These are phyloP conservation scores for Medicago truncatula DNA, from an alignment of 306 rosid genomes.

Conservation along the genomic window DNA sequence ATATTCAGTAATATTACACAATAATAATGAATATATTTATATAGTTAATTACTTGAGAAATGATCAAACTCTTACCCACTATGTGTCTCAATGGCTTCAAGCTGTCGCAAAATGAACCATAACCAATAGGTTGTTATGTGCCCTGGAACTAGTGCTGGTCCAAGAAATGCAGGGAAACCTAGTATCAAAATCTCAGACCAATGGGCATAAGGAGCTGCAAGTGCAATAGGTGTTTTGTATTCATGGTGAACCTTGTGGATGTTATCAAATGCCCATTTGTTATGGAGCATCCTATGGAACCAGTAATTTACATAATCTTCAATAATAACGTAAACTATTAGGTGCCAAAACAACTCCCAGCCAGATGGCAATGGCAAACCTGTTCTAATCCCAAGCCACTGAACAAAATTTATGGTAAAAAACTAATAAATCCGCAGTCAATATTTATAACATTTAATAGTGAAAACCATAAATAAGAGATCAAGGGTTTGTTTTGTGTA, in stretches of 20 bases:
- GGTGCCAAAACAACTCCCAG: slow-evolving; percentile 69
- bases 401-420: background rate
- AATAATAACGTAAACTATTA: slow-evolving; percentile 67
- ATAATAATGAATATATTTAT: no score
- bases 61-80: slow-evolving; percentile 48
- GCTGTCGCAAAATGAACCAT: slow-evolving; percentile 79
- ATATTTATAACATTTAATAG: no score
- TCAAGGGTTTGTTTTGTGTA: no score
- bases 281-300: slow-evolving; percentile 81
- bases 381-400: slow-evolving; percentile 79
- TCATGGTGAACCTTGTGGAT: slow-evolving; percentile 87
- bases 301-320: slow-evolving; percentile 84
- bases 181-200: slow-evolving; percentile 86
- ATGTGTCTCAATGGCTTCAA: slow-evolving; percentile 88
- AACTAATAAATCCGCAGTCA: background rate
- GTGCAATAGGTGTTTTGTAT: slow-evolving; percentile 75
- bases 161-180: slow-evolving; percentile 80
- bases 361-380: slow-evolving; percentile 80
- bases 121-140: slow-evolving; percentile 84
- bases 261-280: slow-evolving; percentile 77
- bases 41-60: background rate
- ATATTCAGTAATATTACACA: no score
- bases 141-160: slow-evolving; percentile 84
- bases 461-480: no score
- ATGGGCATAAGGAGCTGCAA: slow-evolving; percentile 85